These are phyloP conservation scores for Corylus avellana DNA, from an alignment of 306 rosid species.

Conservation along the genomic window DNA sequence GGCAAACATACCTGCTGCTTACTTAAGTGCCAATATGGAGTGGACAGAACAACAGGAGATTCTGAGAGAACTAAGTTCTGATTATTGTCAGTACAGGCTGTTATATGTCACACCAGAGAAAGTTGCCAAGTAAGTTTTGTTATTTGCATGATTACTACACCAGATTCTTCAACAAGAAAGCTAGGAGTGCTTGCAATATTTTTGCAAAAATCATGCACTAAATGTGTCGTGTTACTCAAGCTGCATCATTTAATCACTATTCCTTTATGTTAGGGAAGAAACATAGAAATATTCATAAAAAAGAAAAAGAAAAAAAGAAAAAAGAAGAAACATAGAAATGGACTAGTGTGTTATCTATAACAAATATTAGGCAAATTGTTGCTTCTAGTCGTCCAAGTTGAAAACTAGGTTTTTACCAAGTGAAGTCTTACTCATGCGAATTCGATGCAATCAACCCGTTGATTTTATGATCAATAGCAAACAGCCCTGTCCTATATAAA, in stretches of 20 bases:
- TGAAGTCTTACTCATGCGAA: neutral
- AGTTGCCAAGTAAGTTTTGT: constrained; percentile 77
- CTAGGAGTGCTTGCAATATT: neutral
- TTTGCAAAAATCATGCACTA: constrained; percentile 25
- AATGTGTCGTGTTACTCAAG: constrained; percentile 20
- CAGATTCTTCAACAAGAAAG: too few species aligned
- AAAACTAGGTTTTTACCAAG: neutral
- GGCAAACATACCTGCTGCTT: constrained; percentile 96
- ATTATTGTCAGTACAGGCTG: constrained; percentile 72
- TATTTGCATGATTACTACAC: constrained; percentile 6
- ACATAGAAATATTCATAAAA: neutral
- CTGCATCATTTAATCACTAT: neutral
- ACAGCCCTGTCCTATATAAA: neutral
- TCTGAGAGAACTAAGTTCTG: constrained; percentile 76
- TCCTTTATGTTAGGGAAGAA: neutral
- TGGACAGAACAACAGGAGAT: constrained; percentile 96
- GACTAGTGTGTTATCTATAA: neutral
- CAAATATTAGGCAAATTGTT: neutral
- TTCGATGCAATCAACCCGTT: neutral
- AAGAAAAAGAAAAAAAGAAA: too few species aligned
- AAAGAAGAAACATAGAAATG: too few species aligned
- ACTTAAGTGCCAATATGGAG: constrained; percentile 93
- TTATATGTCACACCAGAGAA: constrained; percentile 97
- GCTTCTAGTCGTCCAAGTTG: neutral
- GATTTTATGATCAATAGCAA: neutral